Conservation (phyloP, 2,329 filamentous ascomycete genomes). For the Gremmenia infestans region DNA sequence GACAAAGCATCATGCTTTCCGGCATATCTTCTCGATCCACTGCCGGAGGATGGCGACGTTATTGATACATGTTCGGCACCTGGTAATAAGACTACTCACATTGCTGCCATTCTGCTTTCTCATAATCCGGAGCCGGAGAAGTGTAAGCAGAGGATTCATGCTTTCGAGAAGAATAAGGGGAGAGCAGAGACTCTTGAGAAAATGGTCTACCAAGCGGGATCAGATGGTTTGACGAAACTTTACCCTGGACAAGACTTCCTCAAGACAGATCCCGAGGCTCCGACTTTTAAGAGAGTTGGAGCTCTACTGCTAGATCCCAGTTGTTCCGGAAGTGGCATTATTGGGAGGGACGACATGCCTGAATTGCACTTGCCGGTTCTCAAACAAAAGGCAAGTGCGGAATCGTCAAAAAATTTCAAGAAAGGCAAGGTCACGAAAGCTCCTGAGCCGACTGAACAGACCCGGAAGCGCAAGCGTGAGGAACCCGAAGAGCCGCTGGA, state of each 20-base stretch:
- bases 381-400: slow-evolving; percentile 31
- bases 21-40: slow-evolving; percentile 75
- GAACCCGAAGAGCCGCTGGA: slow-evolving; percentile 25
- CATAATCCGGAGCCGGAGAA: slow-evolving; percentile 32
- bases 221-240: slow-evolving; percentile 60
- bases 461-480: slow-evolving; percentile 27
- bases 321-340: slow-evolving; percentile 92
- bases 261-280: slow-evolving; percentile 60
- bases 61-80: slow-evolving; percentile 94
- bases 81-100: slow-evolving; percentile 94
- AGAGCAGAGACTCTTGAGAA: slow-evolving; percentile 73
- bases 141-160: slow-evolving; percentile 53
- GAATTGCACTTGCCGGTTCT: slow-evolving; percentile 53
- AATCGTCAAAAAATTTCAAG: slow-evolving; percentile 28
- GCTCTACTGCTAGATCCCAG: slow-evolving; percentile 86
- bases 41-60: slow-evolving; percentile 63
- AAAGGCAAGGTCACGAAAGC: slow-evolving; percentile 20
- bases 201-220: slow-evolving; percentile 78
- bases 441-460: slow-evolving; percentile 16
- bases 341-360: slow-evolving; percentile 78
- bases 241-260: slow-evolving; percentile 78
- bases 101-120: slow-evolving; percentile 64
- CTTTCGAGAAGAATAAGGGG: slow-evolving; percentile 70
- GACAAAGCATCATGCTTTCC: slow-evolving; percentile 98
- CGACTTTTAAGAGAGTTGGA: slow-evolving; percentile 64